These are phyloP conservation scores for Caryopteris hybrid DNA, from an alignment of 305 asterid species.

Conservation along the genomic window DNA sequence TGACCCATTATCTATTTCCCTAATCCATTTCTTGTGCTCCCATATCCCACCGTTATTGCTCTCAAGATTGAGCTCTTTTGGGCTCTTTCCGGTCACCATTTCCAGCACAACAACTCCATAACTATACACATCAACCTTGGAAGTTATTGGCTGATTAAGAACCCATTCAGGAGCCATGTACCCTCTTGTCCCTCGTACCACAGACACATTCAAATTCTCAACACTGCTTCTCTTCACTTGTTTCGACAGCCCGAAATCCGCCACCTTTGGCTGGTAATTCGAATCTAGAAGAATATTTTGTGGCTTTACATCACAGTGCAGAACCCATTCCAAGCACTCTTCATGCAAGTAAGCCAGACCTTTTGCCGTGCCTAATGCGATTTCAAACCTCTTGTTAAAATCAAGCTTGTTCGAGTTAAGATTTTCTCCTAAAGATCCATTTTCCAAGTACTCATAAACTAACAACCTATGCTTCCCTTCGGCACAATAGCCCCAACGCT, in stretches of 20 bases:
- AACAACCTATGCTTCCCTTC: conserved; percentile 29
- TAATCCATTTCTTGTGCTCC: neutral
- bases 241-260: conserved; percentile 27
- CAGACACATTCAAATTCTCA: conserved; percentile 9
- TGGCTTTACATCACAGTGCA: conserved; percentile 24
- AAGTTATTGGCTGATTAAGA: conserved; percentile 33
- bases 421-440: conserved; percentile 19
- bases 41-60: neutral
- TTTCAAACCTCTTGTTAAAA: neutral
- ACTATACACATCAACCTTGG: conserved; percentile 49
- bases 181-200: conserved; percentile 25
- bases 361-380: conserved; percentile 19
- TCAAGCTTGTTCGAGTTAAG: conserved; percentile 10
- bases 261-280: conserved; percentile 14
- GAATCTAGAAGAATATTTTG: neutral
- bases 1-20: too few species aligned
- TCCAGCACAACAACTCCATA: conserved; percentile 46
- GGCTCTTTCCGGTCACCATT: conserved; percentile 32
- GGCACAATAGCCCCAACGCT: conserved; percentile 29
- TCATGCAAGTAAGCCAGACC: conserved; percentile 32
- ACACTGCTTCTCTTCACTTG: neutral
- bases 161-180: conserved; percentile 24
- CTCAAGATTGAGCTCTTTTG: neutral
- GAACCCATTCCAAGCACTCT: conserved; percentile 29
- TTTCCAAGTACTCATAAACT: conserved; percentile 29